Evolutionary conservation across 2,329 filamentous ascomycete genomes (phyloP).

Genomic region (Colletotrichum gloeosporioides): DNA sequence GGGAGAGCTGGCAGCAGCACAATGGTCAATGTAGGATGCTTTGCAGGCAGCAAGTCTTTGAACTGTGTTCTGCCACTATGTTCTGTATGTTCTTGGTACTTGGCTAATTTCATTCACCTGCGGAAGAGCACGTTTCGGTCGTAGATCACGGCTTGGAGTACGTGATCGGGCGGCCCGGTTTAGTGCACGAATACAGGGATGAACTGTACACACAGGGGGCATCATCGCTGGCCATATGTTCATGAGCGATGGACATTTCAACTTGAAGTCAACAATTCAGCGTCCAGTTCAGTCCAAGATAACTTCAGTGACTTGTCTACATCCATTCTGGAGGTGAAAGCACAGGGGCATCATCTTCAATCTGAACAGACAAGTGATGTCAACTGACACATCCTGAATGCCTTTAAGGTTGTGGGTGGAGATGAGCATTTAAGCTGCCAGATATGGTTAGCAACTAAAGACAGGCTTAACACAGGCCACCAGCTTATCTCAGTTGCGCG

Average conservation of each 20-base stretch:
- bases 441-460: not conserved
- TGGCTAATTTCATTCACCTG: not conserved
- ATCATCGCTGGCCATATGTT: not conserved
- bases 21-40: not conserved
- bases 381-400: not conserved
- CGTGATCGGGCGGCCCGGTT: not conserved
- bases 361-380: not conserved
- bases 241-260: not conserved
- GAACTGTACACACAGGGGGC: not conserved
- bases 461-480: not conserved
- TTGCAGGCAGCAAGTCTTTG: not conserved
- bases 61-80: not conserved
- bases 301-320: not conserved
- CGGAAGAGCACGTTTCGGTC: not conserved
- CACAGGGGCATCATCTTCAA: not conserved
- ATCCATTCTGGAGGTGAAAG: not conserved
- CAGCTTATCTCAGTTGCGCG: constrained; percentile 11
- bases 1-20: not conserved
- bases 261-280: not conserved
- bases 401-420: not conserved
- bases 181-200: not conserved
- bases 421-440: not conserved
- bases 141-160: not conserved
- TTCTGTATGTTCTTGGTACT: not conserved
- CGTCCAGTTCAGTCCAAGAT: not conserved